Base-by-base conservation (phyloP, 2,329 filamentous ascomycete species). In the Emericellopsis atlantica region DNA sequence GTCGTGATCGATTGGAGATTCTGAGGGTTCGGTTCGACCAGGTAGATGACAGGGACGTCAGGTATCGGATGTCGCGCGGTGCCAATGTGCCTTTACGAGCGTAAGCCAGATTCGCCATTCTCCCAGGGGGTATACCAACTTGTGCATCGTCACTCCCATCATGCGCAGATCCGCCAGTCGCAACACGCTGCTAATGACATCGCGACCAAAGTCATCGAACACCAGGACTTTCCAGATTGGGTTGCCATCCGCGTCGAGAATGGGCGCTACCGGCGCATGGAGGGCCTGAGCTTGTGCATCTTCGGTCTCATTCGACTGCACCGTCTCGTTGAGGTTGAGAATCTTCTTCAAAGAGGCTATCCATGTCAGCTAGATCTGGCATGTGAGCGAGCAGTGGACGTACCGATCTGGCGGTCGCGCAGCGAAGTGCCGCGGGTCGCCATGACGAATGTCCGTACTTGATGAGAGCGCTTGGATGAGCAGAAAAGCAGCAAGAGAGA, bases 151-250 rank as follows among this genome's bases (percentile, higher is more conserved):
- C 41, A 96, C 84, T n/a, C 93, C 92, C 77, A 92, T 88, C 45
- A 83, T 77, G 47, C 93, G 75, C 56, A 98, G 67, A 63, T 98
- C 92, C 55, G 88, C 95, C 47, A 98, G 92, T 44, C 89, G 76
- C 48, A 98, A 70, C 3, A 98, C 89, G 54, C 89, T 95, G 66
- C 88, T 95, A 54, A 98, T 95, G 44, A 98, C 85, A 74, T 96
- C 89, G 58, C 89, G 76, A 37, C 90, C 92, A 4, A 81, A 61
- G 51, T 90, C 84, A 61, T 98, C 93, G 57, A 98, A 96, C 9
- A 98, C 87, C 40, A 98, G 69, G 6, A 96, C 85, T 61, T 96
- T 96, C 90, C 90, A 96, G 65, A 95, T 89, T 1, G 90, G 89
- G 54, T 94, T 86, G 47, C 89, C 88, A 51, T 93, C 82, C 37